phyloP scores from a whole-genome alignment of 257 asterid species.

The Solanum chaucha region DNA sequence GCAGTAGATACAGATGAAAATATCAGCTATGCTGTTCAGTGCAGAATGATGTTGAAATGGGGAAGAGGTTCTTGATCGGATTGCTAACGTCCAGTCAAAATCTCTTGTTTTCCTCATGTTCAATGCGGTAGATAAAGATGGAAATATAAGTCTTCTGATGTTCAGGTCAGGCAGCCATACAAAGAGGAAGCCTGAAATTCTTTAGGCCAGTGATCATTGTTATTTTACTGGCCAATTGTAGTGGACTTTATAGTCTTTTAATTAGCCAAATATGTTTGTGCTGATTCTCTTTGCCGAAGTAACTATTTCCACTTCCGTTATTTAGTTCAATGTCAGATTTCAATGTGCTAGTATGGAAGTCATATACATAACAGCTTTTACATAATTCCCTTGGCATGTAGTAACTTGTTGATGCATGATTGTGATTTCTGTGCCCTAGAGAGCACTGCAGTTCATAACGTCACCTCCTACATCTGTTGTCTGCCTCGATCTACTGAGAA shows the following conservation, averaged over 20 bases:
- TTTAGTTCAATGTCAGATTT: background rate
- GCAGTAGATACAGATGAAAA: background rate
- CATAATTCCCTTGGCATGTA: background rate
- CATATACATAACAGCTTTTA: background rate
- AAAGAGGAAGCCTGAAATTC: background rate
- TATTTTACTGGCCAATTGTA: background rate
- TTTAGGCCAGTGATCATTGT: background rate
- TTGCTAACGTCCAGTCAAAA: background rate
- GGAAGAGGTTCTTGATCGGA: background rate
- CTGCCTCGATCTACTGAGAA: background rate
- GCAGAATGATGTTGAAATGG: background rate
- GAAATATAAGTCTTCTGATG: background rate
- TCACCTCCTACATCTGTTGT: background rate
- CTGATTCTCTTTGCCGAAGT: background rate
- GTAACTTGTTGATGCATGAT: background rate
- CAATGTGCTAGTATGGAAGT: background rate
- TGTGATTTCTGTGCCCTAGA: background rate
- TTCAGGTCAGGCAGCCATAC: background rate
- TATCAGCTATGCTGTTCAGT: background rate
- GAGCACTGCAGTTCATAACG: background rate
- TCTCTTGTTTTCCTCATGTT: background rate
- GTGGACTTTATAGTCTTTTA: background rate
- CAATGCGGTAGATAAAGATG: background rate
- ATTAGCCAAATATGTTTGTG: background rate
- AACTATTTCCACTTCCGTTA: background rate